A percentile compares a stretch with the other conserved stretches of the same genome.
Conservation (phyloP, 2,329 filamentous ascomycete genomes). For the Aspergillus quadricinctus region DNA sequence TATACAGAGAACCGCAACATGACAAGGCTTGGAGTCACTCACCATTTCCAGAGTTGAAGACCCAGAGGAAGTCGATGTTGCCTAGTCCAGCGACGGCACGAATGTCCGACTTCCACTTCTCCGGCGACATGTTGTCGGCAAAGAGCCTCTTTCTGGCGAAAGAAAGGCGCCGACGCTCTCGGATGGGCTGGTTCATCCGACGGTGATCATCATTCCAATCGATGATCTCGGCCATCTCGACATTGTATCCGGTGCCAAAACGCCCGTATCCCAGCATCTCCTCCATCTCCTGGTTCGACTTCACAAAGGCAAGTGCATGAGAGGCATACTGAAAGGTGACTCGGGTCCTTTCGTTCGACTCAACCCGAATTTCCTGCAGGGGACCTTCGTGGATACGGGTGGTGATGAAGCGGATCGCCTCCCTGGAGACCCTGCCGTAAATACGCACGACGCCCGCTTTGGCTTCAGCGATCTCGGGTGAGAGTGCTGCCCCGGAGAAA, state of each 20-base stretch:
- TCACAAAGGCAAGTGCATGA: slow-evolving; percentile 32
- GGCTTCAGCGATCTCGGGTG: slow-evolving; percentile 16
- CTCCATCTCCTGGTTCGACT: slow-evolving; percentile 25
- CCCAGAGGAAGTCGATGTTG: slow-evolving; percentile 39
- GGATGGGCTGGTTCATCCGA: slow-evolving; percentile 32
- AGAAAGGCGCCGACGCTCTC: slow-evolving; percentile 40
- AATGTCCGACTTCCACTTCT: slow-evolving; percentile 34
- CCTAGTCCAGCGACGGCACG: slow-evolving; percentile 28
- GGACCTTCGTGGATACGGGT: slow-evolving; percentile 37
- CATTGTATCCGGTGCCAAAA: slow-evolving; percentile 29
- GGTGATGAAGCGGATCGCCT: slow-evolving; percentile 28
- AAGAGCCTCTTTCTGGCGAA: slow-evolving; percentile 39
- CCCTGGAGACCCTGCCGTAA: slow-evolving; percentile 19
- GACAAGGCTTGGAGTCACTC: slow-evolving; percentile 12
- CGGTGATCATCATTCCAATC: slow-evolving; percentile 32
- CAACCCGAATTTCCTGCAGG: slow-evolving; percentile 35
- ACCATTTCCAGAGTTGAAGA: slow-evolving; percentile 43
- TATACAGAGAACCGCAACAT: background rate
- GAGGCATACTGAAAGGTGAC: slow-evolving; percentile 37
- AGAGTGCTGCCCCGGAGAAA: slow-evolving; percentile 3
- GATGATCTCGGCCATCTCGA: slow-evolving; percentile 27
- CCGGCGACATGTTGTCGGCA: slow-evolving; percentile 27
- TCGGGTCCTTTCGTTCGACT: slow-evolving; percentile 26
- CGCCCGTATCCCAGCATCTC: slow-evolving; percentile 26
- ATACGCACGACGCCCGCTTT: slow-evolving; percentile 28